phyloP scores from a whole-genome alignment of 768 basidiomycete species.

The Tulasnella sp. region DNA sequence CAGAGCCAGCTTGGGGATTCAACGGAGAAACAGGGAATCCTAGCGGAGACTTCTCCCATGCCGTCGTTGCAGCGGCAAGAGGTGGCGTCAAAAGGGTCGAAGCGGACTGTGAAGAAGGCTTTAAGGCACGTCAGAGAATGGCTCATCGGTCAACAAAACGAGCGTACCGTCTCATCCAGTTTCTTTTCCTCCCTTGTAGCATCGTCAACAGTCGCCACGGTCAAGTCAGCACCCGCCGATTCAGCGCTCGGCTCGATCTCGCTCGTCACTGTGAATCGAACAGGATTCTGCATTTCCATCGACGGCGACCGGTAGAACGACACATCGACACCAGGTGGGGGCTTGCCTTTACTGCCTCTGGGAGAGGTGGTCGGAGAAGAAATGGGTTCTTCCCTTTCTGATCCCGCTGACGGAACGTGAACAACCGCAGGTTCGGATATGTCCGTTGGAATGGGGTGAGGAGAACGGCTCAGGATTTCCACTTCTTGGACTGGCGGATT shows the following conservation, averaged over 20 bases:
- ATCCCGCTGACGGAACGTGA: background rate
- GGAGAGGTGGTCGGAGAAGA: constrained; percentile 21
- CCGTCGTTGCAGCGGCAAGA: constrained; percentile 23
- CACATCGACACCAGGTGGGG: constrained; percentile 27
- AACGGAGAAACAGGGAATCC: constrained; percentile 56
- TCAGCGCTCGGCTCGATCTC: constrained; percentile 51
- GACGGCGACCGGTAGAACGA: constrained; percentile 30
- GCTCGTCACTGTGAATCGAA: constrained; percentile 75
- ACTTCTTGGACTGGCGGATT: constrained; percentile 35
- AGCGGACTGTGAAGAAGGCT: constrained; percentile 21
- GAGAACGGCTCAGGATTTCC: constrained; percentile 61
- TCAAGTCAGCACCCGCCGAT: constrained; percentile 21
- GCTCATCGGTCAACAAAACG: background rate
- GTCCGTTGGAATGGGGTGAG: constrained; percentile 48
- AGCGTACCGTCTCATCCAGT: constrained; percentile 48
- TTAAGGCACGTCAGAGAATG: background rate
- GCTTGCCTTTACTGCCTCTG: constrained; percentile 15
- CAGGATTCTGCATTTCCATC: constrained; percentile 31
- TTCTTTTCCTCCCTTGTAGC: constrained; percentile 46
- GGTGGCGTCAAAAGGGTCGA: constrained; percentile 25
- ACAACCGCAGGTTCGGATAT: background rate
- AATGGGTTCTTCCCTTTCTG: background rate
- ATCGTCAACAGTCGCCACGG: constrained; percentile 31
- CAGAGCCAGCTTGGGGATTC: constrained; percentile 59
- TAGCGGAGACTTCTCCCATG: constrained; percentile 42